Evolutionary conservation across 768 basidiomycete species (phyloP), one percentile per base, ranked within the genome.

Genomic region (Mycena venus): DNA sequence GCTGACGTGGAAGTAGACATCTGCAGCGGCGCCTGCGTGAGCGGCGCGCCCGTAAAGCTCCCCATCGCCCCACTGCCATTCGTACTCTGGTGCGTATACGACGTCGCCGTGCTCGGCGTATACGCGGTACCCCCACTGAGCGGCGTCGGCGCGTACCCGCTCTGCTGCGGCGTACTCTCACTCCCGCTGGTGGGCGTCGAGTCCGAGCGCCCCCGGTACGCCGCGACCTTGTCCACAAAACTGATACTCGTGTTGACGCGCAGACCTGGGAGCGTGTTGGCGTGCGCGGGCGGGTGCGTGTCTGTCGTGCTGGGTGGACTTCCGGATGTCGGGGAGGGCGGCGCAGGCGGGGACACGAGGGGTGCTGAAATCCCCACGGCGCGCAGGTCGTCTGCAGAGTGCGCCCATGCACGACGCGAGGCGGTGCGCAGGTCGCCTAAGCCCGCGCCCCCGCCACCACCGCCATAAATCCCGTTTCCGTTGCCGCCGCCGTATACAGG

Each of bases 321-420:
- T 44, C 27, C 29, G 31, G 36, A 11, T 23, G 47, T 42, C 34
- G 17, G 19, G 10, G 21, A n/a, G 5, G 31, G 12, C 34, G 59
- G 27, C 21, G 4, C n/a, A n/a, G 51, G 49, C 14, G 49, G 49
- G 11, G 58, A 6, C 27, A 47, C 32, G 10, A n/a, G 47, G 74
- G 56, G 74, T 6, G 31, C 4, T 19, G 55, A n/a, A 2, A 14
- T 19, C 0, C 83, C 77, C 60, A 91, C 83, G 80, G 89, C 91
- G 78, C 90, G 88, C 62, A 96, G 88, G 80, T 96, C 95, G 79
- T 96, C 95, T 25, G 91, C 94, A 8, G 94, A 95, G 79, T 86
- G 91, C 29, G 94, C 95, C 95, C 95, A 96, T 15, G 88, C 89
- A 80, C 91, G 93, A 78, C 91, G 88, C 0, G 94, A 93, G 12